A percentile compares a stretch with the other conserved stretches of the same genome.
These are phyloP conservation scores for Globisporangium recalcitrans DNA, from an alignment of 352 stramenopile genomes.

Conservation along the genomic window DNA sequence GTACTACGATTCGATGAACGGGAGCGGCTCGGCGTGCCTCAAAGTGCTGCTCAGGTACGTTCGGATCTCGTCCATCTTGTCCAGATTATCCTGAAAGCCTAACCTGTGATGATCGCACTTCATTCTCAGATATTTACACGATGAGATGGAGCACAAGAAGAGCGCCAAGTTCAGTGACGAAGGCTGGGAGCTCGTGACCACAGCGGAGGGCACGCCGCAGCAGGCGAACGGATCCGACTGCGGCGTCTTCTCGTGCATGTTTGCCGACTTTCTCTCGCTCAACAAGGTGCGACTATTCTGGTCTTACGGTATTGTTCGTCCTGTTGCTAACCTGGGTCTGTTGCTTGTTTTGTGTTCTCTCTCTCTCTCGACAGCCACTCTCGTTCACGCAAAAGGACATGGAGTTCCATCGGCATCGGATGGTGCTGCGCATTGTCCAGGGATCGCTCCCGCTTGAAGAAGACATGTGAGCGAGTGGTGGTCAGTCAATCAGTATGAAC, in stretches of 20 bases:
- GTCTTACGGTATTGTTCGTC: background rate
- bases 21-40: conserved; percentile 59
- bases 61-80: background rate
- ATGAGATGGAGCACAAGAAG: conserved; percentile 86
- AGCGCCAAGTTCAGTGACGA: conserved; percentile 50
- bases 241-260: conserved; percentile 85
- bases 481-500: background rate
- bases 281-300: conserved; percentile 37
- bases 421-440: conserved; percentile 68
- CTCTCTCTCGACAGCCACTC: conserved; percentile 36
- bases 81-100: too few species aligned
- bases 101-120: too few species aligned
- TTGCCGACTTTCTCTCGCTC: conserved; percentile 72
- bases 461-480: conserved; percentile 35
- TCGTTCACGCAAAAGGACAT: conserved; percentile 79
- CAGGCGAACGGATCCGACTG: conserved; percentile 84
- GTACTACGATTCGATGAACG: conserved; percentile 86
- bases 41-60: conserved; percentile 56
- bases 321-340: background rate
- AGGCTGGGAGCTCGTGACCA: conserved; percentile 64
- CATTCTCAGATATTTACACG: conserved; percentile 65
- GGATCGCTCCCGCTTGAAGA: conserved; percentile 62
- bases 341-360: background rate
- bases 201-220: conserved; percentile 53
- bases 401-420: conserved; percentile 78